Conservation (phyloP, 2,329 filamentous ascomycete species). For the Fusarium sp. region DNA sequence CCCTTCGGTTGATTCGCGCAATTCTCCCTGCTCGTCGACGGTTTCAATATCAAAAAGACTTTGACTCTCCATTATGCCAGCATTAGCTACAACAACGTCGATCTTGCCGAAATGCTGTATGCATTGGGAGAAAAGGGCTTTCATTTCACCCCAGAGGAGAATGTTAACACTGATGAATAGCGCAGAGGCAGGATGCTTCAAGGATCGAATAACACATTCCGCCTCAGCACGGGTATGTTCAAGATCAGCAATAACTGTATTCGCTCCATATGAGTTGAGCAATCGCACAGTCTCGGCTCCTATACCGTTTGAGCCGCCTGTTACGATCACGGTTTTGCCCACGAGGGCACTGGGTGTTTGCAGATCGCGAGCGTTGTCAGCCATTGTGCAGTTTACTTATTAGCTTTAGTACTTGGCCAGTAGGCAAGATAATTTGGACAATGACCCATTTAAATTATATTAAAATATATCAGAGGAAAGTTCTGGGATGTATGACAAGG, state of each 20-base stretch:
- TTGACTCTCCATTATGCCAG: neutral
- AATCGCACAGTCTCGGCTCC: neutral
- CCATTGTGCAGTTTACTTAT: fast-evolving
- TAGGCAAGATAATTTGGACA: fast-evolving
- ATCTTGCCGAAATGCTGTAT: neutral
- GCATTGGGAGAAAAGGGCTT: neutral
- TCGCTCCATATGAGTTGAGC: neutral
- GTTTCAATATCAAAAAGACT: neutral
- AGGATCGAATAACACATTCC: neutral
- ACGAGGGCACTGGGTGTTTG: fast-evolving
- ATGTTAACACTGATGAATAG: neutral
- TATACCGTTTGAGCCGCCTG: neutral
- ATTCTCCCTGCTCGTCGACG: neutral
- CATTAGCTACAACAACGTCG: neutral
- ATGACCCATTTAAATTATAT: fast-evolving
- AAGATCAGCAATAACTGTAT: neutral
- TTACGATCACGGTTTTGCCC: neutral
- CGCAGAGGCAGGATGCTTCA: neutral
- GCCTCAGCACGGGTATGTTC: neutral
- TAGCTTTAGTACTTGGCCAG: fast-evolving
- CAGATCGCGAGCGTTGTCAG: no score
- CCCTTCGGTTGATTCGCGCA: neutral
- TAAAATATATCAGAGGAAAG: fast-evolving
- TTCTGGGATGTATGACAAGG: fast-evolving
- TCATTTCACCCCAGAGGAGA: neutral